These are phyloP conservation scores for Arxiozyma heterogenica DNA, from an alignment of 1,139 yeast species.

Conservation along the genomic window DNA sequence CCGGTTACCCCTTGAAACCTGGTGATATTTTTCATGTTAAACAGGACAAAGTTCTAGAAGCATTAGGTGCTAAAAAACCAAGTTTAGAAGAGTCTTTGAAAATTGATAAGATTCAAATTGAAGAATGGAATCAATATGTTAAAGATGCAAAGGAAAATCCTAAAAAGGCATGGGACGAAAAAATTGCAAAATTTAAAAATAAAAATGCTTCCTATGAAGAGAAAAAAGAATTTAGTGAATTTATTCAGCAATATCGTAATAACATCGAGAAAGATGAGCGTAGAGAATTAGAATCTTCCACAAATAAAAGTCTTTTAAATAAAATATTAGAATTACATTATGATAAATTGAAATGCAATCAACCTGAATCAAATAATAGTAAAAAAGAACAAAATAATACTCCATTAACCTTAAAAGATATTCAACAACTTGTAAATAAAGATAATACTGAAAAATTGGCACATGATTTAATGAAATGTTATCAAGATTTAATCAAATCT, in stretches of 20 bases:
- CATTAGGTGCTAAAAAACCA: slow-evolving; percentile 81
- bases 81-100: slow-evolving; percentile 55
- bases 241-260: slow-evolving; percentile 20
- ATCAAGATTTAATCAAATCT: slow-evolving; percentile 19
- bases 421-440: slow-evolving; percentile 18
- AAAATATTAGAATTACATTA: slow-evolving; percentile 25
- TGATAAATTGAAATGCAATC: slow-evolving; percentile 5
- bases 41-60: slow-evolving; percentile 78
- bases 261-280: slow-evolving; percentile 21
- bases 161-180: slow-evolving; percentile 48
- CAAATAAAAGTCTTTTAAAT: slow-evolving; percentile 22
- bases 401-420: slow-evolving; percentile 16
- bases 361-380: not conserved
- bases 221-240: slow-evolving; percentile 12
- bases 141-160: slow-evolving; percentile 46
- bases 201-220: not conserved
- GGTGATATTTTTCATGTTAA: slow-evolving; percentile 84
- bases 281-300: slow-evolving; percentile 22
- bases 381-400: slow-evolving; percentile 6
- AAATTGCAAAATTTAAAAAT: slow-evolving; percentile 17
- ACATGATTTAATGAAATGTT: slow-evolving; percentile 19
- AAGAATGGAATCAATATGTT: slow-evolving; percentile 68
- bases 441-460: slow-evolving; percentile 14
- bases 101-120: slow-evolving; percentile 61
- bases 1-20: slow-evolving; percentile 65